These are phyloP conservation scores for Willaertia magna DNA, from an alignment of 208 protist species.

Conservation along the genomic window DNA sequence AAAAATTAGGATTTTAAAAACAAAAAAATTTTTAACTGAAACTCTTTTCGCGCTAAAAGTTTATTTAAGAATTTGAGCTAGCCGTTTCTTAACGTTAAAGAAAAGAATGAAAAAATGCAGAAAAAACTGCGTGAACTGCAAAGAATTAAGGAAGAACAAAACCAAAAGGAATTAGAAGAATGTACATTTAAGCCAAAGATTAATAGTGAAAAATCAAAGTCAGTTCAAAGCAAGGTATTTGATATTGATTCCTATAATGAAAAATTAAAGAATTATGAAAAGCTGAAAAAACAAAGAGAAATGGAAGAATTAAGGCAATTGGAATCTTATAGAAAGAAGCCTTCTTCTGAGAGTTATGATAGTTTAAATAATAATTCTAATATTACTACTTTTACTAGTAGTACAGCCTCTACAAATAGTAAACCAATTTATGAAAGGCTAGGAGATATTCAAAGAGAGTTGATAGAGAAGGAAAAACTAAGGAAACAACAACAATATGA, in stretches of 20 bases:
- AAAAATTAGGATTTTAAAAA: too few relatives aligned
- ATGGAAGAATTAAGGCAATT: neutral
- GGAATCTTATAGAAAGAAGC: neutral
- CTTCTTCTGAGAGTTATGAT: neutral
- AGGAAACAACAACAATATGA: neutral
- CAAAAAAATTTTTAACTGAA: too few relatives aligned
- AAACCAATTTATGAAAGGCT: neutral
- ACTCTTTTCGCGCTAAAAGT: too few relatives aligned
- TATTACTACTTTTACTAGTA: too few relatives aligned
- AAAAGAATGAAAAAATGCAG: too few relatives aligned
- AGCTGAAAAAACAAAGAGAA: neutral
- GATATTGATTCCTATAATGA: neutral
- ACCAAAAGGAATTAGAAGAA: neutral
- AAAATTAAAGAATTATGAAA: neutral
- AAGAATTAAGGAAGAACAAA: neutral
- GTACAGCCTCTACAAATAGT: neutral
- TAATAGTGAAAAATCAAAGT: neutral
- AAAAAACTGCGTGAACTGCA: neutral
- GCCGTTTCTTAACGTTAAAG: too few relatives aligned
- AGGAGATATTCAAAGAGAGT: neutral
- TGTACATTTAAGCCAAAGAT: neutral
- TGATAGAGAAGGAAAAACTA: neutral
- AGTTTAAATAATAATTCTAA: too few relatives aligned
- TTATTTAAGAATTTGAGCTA: too few relatives aligned
- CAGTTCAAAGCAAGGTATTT: too few relatives aligned